phyloP scores from a whole-genome alignment of 805 yeast species.

The Ogataea thermomethanolica region DNA sequence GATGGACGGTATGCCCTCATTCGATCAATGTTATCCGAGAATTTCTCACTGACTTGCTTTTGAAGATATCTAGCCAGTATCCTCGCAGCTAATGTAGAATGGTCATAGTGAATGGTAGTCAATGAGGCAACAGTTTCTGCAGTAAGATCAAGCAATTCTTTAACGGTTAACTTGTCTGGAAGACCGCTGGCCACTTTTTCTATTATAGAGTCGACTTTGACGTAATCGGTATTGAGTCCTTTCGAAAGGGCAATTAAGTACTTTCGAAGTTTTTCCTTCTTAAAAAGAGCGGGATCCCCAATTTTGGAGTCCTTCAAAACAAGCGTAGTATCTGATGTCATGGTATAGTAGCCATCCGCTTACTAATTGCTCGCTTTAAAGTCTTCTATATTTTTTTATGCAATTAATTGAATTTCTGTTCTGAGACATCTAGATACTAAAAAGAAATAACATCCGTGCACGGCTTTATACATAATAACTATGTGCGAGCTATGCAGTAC shows the following conservation, averaged over 20 bases:
- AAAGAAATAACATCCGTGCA: conserved; percentile 3
- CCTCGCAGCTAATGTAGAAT: conserved; percentile 88
- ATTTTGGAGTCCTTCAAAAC: conserved; percentile 4
- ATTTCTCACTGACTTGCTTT: conserved; percentile 74
- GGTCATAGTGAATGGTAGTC: conserved; percentile 93
- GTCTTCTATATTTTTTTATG: conserved; percentile 1
- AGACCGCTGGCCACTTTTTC: conserved; percentile 48
- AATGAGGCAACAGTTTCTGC: conserved; percentile 94
- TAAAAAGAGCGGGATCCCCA: conserved; percentile 11
- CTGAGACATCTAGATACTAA: conserved; percentile 2
- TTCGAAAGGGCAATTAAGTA: conserved; percentile 10
- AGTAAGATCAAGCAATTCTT: conserved; percentile 45
- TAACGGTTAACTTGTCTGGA: conserved; percentile 44
- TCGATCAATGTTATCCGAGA: conserved; percentile 65
- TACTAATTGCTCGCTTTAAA: background rate
- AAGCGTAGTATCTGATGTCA: conserved; percentile 14
- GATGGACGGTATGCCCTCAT: conserved; percentile 72
- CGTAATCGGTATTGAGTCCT: conserved; percentile 41
- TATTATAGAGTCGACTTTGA: conserved; percentile 44
- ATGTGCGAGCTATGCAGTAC: conserved; percentile 48
- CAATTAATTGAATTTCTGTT: conserved; percentile 9
- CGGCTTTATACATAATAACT: background rate
- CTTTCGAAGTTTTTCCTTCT: conserved; percentile 7
- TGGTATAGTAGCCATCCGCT: background rate
- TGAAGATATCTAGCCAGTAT: conserved; percentile 82